phyloP scores from a whole-genome alignment of 345 rosid genomes.

The Gossypium rotundifolium region DNA sequence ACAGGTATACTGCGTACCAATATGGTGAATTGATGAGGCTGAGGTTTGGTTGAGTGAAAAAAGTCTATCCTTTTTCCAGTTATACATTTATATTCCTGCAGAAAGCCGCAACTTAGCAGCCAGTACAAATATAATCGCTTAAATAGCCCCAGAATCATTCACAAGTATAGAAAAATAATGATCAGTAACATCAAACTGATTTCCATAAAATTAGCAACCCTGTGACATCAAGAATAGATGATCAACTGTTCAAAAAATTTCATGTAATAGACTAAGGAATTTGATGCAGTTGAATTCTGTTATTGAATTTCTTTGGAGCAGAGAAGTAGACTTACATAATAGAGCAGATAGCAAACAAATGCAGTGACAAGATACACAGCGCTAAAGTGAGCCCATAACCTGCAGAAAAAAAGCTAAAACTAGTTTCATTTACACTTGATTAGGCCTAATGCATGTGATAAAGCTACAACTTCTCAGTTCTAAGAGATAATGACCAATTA shows the following conservation, averaged over 20 bases:
- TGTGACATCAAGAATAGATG: neutral
- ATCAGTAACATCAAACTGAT: neutral
- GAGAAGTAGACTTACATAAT: slow-evolving; percentile 45
- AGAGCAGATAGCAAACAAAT: slow-evolving; percentile 72
- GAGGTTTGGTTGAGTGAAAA: slow-evolving; percentile 76
- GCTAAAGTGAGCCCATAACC: slow-evolving; percentile 93
- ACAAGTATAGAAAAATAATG: neutral
- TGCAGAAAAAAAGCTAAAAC: slow-evolving; percentile 31
- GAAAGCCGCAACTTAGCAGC: slow-evolving; percentile 16
- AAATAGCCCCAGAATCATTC: slow-evolving; percentile 4
- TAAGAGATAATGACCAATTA: neutral
- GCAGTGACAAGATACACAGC: slow-evolving; percentile 69
- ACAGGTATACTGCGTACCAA: slow-evolving; percentile 75
- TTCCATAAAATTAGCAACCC: neutral
- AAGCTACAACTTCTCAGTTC: neutral
- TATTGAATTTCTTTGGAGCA: neutral
- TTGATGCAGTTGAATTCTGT: neutral
- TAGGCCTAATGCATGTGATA: neutral
- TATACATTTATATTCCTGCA: slow-evolving; percentile 77
- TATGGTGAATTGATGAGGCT: slow-evolving; percentile 87
- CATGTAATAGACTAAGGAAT: slow-evolving; percentile 5
- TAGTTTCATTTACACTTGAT: slow-evolving; percentile 5
- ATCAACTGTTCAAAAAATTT: neutral
- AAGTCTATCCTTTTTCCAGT: slow-evolving; percentile 66
- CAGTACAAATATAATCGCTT: neutral